Evolutionary conservation across 148 eudicot genomes (phyloP).

Genomic region (Nyssa sinensis): DNA sequence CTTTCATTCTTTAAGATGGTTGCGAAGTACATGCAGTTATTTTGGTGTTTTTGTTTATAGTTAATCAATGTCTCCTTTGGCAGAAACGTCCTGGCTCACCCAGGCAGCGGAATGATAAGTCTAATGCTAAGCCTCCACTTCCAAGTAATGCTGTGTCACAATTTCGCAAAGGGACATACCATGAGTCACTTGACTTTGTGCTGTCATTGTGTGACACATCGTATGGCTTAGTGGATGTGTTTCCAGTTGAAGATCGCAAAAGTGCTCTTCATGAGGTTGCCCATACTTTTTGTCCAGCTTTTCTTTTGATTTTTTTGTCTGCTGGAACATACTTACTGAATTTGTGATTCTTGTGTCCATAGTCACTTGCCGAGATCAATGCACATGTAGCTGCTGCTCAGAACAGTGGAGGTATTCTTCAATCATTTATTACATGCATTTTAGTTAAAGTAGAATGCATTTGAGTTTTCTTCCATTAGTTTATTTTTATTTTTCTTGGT

Average conservation of each 20-base stretch:
- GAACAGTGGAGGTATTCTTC: conserved; percentile 78
- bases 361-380: conserved; percentile 97
- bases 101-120: conserved; percentile 52
- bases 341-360: conserved; percentile 33
- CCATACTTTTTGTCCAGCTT: conserved; percentile 6
- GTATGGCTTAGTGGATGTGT: conserved; percentile 90
- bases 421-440: background rate
- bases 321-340: conserved; percentile 12
- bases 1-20: background rate
- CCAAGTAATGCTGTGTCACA: conserved; percentile 66
- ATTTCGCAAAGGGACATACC: conserved; percentile 93
- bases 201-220: conserved; percentile 92
- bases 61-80: conserved; percentile 20
- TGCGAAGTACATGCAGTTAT: background rate
- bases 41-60: conserved; percentile 1
- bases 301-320: background rate
- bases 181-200: conserved; percentile 93
- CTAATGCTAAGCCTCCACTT: conserved; percentile 78
- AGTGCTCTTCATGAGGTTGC: conserved; percentile 89
- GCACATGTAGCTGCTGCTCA: conserved; percentile 71
- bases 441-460: background rate
- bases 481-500: background rate
- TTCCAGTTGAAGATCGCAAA: conserved; percentile 95
- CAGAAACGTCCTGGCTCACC: conserved; percentile 76
- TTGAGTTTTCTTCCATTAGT: conserved; percentile 5